Percentiles rank a stretch among this genome's conserved stretches.
Evolutionary conservation across 2,329 filamentous ascomycete genomes (phyloP).

Genomic region (Gyromitra esculenta): DNA sequence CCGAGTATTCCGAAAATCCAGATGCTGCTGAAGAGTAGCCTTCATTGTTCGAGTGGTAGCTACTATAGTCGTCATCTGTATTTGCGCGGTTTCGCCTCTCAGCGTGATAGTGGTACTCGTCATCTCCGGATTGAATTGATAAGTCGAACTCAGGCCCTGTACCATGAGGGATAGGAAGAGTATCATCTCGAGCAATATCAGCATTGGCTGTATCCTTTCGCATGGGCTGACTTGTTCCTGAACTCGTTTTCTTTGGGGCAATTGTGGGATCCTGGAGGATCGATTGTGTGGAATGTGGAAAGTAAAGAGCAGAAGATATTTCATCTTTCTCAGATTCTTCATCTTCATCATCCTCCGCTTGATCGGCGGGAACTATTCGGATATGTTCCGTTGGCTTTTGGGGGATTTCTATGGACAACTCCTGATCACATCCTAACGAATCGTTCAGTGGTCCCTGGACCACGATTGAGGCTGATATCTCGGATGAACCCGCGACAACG

Average conservation of each 20-base stretch:
- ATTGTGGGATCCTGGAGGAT: slow-evolving; percentile 59
- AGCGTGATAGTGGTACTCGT: slow-evolving; percentile 50
- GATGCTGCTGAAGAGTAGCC: slow-evolving; percentile 53
- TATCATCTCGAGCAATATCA: slow-evolving; percentile 59
- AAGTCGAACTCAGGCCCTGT: slow-evolving; percentile 51
- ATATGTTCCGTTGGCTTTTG: slow-evolving; percentile 29
- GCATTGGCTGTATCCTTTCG: slow-evolving; percentile 31
- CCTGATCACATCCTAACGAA: slow-evolving; percentile 32
- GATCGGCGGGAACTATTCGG: slow-evolving; percentile 33
- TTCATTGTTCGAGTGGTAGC: slow-evolving; percentile 50
- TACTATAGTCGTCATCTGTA: slow-evolving; percentile 50
- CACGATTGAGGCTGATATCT: slow-evolving; percentile 21
- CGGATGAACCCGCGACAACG: slow-evolving; percentile 23
- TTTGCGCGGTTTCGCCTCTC: slow-evolving; percentile 38
- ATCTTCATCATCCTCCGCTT: slow-evolving; percentile 62
- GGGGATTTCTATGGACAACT: slow-evolving; percentile 46
- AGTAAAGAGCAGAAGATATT: slow-evolving; percentile 84
- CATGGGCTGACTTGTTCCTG: slow-evolving; percentile 50
- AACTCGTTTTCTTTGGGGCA: slow-evolving; percentile 58
- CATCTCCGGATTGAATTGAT: slow-evolving; percentile 52
- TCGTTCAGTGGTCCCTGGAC: slow-evolving; percentile 33
- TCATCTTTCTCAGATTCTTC: slow-evolving; percentile 79
- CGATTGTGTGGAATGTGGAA: slow-evolving; percentile 73
- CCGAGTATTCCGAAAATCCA: slow-evolving; percentile 52
- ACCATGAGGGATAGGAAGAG: slow-evolving; percentile 18